Base-by-base conservation (phyloP, 352 stramenopile species). In the Phytopythium montanum region DNA sequence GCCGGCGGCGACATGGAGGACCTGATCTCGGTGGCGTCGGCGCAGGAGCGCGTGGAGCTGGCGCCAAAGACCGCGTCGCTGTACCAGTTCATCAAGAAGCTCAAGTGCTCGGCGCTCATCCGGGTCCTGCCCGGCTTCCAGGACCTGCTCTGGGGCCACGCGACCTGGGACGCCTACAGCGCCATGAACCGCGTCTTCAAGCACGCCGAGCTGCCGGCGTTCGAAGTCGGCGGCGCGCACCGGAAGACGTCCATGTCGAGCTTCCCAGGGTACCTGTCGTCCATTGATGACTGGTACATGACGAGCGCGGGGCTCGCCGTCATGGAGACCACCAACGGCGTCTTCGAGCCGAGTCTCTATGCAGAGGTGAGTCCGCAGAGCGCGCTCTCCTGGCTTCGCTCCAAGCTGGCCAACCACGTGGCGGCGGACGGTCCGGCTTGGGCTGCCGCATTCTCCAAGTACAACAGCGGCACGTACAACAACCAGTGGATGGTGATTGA, bases 401-500 rank as follows among this genome's bases (percentile, higher is more conserved):
- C 74, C 21, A 81, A 81, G 53, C 61, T 81, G 3, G 84, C 84
- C 12, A 89, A 83, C 48, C 61, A 72, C 23, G 33, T 90, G 1
- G 75, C 65, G 0, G 57, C 50, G 12, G 76, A 76, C 42, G 85
- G 84, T 31, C 48, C 56, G 21, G 65, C 75, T 21, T 92, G 80
- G 83, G 64, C 66, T 0, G 48, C 56, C 16, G 75, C 61, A 7
- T 88, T 90, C 57, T 53, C 65, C 31, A 76, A 75, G 36, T 69
- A 79, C 73, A 87, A 90, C 72, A 87, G 75, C 58, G 75, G 81
- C 56, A 90, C 85, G 44, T 92, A 94, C 70, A 91, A 90, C 64
- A 91, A 94, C 59, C 82, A 92, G 68, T 95, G 85, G 80, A 90
- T 92, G 82, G 59, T 92, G 42, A 56, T 92, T 6, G 81, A 95